Conservation (phyloP, 108 stramenopile genomes). For the Mediolabrus comicus region DNA sequence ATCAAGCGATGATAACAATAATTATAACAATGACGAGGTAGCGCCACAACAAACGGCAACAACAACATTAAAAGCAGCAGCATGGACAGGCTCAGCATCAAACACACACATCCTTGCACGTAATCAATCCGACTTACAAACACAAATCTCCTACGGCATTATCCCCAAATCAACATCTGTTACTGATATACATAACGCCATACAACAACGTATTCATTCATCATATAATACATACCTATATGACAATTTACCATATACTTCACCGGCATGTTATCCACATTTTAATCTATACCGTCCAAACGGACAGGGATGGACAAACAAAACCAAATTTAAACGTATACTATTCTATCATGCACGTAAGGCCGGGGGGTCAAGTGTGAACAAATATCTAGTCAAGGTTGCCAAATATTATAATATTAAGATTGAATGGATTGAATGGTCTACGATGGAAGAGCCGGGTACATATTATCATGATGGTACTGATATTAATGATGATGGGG, state of each 20-base stretch:
- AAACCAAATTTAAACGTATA: conserved; percentile 31
- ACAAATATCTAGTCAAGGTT: conserved; percentile 28
- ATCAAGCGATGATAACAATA: too few relatives aligned
- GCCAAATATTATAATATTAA: conserved; percentile 24
- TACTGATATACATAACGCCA: not conserved
- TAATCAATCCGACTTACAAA: too few relatives aligned
- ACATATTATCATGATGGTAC: not conserved
- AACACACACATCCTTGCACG: too few relatives aligned
- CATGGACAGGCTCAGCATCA: too few relatives aligned
- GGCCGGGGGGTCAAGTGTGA: conserved; percentile 33
- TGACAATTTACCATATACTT: not conserved
- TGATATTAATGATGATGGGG: not conserved
- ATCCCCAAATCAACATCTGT: too few relatives aligned
- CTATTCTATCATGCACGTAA: conserved; percentile 46
- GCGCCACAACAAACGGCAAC: too few relatives aligned
- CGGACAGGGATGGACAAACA: conserved; percentile 18
- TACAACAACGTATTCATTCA: not conserved
- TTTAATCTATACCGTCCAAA: conserved; percentile 20
- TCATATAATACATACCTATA: not conserved
- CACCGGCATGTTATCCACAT: conserved; percentile 42
- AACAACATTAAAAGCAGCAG: too few relatives aligned
- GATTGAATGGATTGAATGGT: conserved; percentile 14
- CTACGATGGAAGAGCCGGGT: conserved; percentile 26
- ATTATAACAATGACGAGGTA: too few relatives aligned
- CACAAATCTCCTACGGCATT: too few relatives aligned